phyloP scores from a whole-genome alignment of 495 filamentous ascomycete genomes.

The Bacidia gigantensis region DNA sequence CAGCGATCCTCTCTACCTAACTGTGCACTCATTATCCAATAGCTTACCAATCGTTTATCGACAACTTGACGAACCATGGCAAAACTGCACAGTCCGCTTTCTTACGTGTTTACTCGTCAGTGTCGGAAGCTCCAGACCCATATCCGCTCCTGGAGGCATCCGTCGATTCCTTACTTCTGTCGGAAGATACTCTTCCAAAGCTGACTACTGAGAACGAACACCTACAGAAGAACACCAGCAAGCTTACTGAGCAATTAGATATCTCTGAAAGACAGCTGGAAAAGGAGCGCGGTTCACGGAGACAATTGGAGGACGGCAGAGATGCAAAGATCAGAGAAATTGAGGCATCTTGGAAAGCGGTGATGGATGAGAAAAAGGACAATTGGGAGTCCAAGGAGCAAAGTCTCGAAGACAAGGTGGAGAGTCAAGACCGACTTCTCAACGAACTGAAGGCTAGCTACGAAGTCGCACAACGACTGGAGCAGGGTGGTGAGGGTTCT shows the following conservation, averaged over 20 bases:
- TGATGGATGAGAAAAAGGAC: slow-evolving; percentile 86
- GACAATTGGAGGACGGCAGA: slow-evolving; percentile 59
- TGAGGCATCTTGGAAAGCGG: slow-evolving; percentile 78
- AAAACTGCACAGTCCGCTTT: slow-evolving; percentile 87
- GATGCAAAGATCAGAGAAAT: slow-evolving; percentile 72
- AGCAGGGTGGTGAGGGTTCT: slow-evolving; percentile 46
- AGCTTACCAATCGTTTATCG: slow-evolving; percentile 97
- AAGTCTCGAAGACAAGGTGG: slow-evolving; percentile 79
- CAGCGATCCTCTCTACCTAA: background rate
- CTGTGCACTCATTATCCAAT: slow-evolving; percentile 13
- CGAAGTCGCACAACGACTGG: slow-evolving; percentile 86
- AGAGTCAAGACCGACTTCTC: slow-evolving; percentile 81
- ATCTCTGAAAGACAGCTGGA: slow-evolving; percentile 64
- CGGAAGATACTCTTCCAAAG: slow-evolving; percentile 81
- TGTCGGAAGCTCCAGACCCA: slow-evolving; percentile 92
- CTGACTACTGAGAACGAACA: slow-evolving; percentile 76
- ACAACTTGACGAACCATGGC: slow-evolving; percentile 84
- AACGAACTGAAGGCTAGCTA: slow-evolving; percentile 95
- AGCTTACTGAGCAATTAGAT: slow-evolving; percentile 85
- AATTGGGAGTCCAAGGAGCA: slow-evolving; percentile 96
- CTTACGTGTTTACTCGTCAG: slow-evolving; percentile 75
- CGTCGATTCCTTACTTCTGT: slow-evolving; percentile 78
- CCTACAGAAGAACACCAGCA: slow-evolving; percentile 61
- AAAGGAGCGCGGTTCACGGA: slow-evolving; percentile 55
- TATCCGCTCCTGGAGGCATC: slow-evolving; percentile 94